Conservation (phyloP, 768 basidiomycete genomes). For the Zangia roseola region DNA sequence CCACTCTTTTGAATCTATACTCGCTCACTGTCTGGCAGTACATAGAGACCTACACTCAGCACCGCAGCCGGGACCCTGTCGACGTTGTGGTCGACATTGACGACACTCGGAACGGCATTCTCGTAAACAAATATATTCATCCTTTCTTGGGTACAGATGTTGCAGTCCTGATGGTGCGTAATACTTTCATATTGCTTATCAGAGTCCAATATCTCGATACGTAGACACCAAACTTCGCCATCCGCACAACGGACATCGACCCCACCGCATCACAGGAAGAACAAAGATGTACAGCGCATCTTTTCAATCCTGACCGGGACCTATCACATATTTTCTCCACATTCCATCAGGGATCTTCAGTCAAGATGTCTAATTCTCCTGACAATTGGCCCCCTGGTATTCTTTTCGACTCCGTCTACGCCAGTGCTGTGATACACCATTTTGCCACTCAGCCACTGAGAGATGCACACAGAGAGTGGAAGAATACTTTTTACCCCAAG, state of each 20-base stretch:
- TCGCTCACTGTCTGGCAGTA: not conserved
- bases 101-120: not conserved
- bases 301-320: not conserved
- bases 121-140: not conserved
- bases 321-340: not conserved
- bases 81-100: conserved; percentile 1
- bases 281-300: not conserved
- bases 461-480: not conserved
- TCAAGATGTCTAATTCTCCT: not conserved
- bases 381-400: conserved; percentile 3
- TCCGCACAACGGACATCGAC: not conserved
- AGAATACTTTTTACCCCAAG: not conserved
- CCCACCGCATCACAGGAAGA: not conserved
- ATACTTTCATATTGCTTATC: not conserved
- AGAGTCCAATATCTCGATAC: not conserved
- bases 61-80: not conserved
- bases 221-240: conserved; percentile 9
- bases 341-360: not conserved
- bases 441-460: not conserved
- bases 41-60: not conserved
- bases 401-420: conserved; percentile 7
- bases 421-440: not conserved
- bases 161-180: conserved; percentile 5
- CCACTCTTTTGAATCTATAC: not conserved
- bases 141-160: not conserved